Base-by-base conservation (phyloP, 2,329 filamentous ascomycete species). In the Colletotrichum spinosum region DNA sequence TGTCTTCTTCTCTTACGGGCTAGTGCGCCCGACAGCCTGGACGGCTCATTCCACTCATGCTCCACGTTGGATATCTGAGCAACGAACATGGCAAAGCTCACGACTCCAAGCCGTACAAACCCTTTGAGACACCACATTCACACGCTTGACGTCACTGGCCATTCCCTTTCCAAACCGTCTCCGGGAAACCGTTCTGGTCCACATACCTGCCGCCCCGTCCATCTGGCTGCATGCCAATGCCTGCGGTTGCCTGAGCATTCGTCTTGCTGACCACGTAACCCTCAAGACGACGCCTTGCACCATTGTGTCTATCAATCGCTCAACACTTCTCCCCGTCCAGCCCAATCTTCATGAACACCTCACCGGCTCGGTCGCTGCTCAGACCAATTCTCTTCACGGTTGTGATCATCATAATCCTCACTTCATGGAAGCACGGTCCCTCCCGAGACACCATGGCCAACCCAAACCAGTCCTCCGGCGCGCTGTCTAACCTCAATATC, bases 401-500 rank as follows among this genome's bases (percentile, higher is more conserved):
- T n/a, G 44, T 55, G 15, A 13, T 51, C 13, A 15, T 60, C 37
- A 37, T 66, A 17, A 13, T 61, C 34, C n/a, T 68, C 51, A 8
- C 35, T 3, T 34, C 41, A 34, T 60, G 61, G 42, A 54, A 39
- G 17, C 55, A 51, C 60, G 54, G 60, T 35, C 44, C 49, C 34
- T 33, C 54, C 33, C 49, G 60, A 55, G 54, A 67, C 46, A 51
- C 50, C 50, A 69, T 60, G 60, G 9, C 53, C 12, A 54, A 55
- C 35, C 45, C 44, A 49, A 12, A 34, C 49, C 48, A 65, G 35
- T 12, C 45, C 48, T 45, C 59, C 25, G 54, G 49, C 55, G 67
- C 42, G 15, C 65, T 69, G 33, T 58, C 67, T 51, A 45, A 58
- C 33, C 74, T 82, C 25, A 70, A 71, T 1, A 76, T 81, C 35